Evolutionary conservation across 805 yeast species (phyloP).

Genomic region (Candida sithepensis): DNA sequence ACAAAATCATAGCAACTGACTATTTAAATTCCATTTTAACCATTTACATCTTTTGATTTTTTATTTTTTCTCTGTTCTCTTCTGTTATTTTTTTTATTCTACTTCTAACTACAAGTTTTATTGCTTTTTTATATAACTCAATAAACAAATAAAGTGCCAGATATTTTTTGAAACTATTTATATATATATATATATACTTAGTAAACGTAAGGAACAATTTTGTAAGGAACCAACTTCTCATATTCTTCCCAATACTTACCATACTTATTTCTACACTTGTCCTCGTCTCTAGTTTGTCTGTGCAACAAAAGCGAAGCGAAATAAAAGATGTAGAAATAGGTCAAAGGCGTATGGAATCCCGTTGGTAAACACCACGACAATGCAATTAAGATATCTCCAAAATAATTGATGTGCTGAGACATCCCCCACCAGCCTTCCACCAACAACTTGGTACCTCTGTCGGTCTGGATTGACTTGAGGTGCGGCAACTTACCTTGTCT

Average conservation of each 20-base stretch:
- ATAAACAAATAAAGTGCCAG: too few relatives aligned
- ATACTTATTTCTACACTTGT: conserved; percentile 82
- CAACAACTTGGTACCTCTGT: conserved; percentile 73
- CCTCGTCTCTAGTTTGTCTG: conserved; percentile 89
- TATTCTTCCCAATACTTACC: conserved; percentile 85
- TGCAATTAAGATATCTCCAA: conserved; percentile 93
- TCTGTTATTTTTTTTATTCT: background rate
- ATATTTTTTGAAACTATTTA: background rate
- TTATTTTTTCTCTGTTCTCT: too few relatives aligned
- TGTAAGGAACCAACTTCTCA: conserved; percentile 76
- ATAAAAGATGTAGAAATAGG: conserved; percentile 83
- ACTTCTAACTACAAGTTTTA: background rate
- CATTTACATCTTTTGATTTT: too few relatives aligned
- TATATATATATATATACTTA: conserved; percentile 25
- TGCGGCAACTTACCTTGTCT: conserved; percentile 71
- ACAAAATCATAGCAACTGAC: background rate
- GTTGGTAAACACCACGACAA: conserved; percentile 92
- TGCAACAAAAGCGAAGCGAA: conserved; percentile 81
- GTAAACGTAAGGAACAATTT: conserved; percentile 85
- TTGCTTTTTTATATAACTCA: too few relatives aligned
- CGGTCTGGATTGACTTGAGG: conserved; percentile 66
- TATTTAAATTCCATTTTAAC: background rate
- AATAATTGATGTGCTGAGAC: conserved; percentile 90
- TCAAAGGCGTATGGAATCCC: conserved; percentile 73
- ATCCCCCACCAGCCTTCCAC: conserved; percentile 96